Percentiles rank a stretch among this genome's conserved stretches.
phyloP scores from a whole-genome alignment of 352 stramenopile species.

The Globisporangium yorkense region DNA sequence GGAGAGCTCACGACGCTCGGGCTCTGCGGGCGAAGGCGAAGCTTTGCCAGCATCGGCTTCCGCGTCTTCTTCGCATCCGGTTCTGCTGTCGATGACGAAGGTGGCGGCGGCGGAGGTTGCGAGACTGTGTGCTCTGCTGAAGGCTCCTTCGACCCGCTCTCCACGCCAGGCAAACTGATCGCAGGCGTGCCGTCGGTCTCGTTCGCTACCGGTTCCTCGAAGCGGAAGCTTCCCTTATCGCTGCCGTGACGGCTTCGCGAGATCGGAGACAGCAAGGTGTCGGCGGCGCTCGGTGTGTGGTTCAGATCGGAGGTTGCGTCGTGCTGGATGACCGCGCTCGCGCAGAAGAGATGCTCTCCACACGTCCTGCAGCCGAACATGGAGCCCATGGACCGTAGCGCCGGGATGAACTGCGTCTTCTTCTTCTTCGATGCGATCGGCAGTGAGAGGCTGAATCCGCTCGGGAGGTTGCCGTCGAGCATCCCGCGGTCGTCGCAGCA shows the following conservation, averaged over 20 bases:
- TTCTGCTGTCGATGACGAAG: neutral
- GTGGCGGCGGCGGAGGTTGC: neutral
- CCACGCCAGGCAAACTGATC: neutral
- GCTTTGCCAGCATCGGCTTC: slow-evolving; percentile 43
- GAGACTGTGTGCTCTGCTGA: neutral
- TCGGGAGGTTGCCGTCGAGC: slow-evolving; percentile 44
- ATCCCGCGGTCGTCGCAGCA: slow-evolving; percentile 54
- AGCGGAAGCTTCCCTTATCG: neutral
- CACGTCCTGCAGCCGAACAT: slow-evolving; percentile 61
- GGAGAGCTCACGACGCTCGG: slow-evolving; percentile 12
- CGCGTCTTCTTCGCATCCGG: slow-evolving; percentile 17
- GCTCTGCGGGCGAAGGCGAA: slow-evolving; percentile 48
- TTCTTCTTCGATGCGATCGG: slow-evolving; percentile 8
- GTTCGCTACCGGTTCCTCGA: neutral
- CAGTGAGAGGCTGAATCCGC: slow-evolving; percentile 49
- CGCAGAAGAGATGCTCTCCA: slow-evolving; percentile 52
- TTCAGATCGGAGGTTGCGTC: slow-evolving; percentile 3
- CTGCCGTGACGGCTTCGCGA: neutral
- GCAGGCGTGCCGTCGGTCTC: neutral
- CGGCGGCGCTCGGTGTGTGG: neutral
- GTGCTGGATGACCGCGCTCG: slow-evolving; percentile 46
- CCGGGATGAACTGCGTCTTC: slow-evolving; percentile 50
- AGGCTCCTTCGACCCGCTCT: too few relatives aligned
- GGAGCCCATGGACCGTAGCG: slow-evolving; percentile 65
- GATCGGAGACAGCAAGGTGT: neutral